These are phyloP conservation scores for Zygosaccharomyces bisporus DNA, from an alignment of 805 yeast genomes.

Conservation along the genomic window DNA sequence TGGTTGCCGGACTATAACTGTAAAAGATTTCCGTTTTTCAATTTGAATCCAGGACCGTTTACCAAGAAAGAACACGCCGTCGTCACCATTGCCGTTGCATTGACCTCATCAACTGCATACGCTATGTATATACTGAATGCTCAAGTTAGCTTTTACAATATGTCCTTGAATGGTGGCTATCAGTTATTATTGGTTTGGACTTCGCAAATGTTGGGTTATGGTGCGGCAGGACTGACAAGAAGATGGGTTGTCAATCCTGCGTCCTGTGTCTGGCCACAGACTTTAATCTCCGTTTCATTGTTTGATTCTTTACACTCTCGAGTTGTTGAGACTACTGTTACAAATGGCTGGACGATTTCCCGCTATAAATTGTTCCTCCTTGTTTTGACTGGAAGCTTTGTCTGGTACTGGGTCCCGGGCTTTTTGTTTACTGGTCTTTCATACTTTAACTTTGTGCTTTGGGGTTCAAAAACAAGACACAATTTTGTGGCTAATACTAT, in stretches of 20 bases:
- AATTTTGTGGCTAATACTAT: constrained; percentile 58
- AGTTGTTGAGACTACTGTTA: constrained; percentile 40
- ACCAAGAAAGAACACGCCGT: constrained; percentile 52
- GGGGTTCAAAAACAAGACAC: constrained; percentile 38
- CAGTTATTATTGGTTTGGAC: constrained; percentile 50
- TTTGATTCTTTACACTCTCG: constrained; percentile 47
- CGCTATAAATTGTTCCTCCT: constrained; percentile 47
- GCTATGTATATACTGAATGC: constrained; percentile 56
- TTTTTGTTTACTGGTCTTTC: constrained; percentile 58
- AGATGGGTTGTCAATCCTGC: constrained; percentile 58
- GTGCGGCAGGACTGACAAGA: constrained; percentile 59
- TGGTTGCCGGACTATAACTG: constrained; percentile 42
- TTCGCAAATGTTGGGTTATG: constrained; percentile 63
- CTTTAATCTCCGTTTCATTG: constrained; percentile 55
- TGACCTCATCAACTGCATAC: constrained; percentile 45
- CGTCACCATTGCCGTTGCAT: constrained; percentile 46
- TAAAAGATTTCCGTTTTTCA: constrained; percentile 30
- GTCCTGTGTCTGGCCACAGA: constrained; percentile 60
- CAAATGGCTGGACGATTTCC: constrained; percentile 58
- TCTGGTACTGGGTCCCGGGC: constrained; percentile 67
- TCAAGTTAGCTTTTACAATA: constrained; percentile 43
- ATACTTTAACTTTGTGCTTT: constrained; percentile 47
- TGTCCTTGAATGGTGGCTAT: constrained; percentile 45
- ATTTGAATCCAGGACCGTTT: constrained; percentile 51
- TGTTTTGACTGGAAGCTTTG: constrained; percentile 42